Percentiles rank a stretch among this genome's conserved stretches.
Conservation (phyloP, 768 basidiomycete species). For the Pleurotus tuoliensis region DNA sequence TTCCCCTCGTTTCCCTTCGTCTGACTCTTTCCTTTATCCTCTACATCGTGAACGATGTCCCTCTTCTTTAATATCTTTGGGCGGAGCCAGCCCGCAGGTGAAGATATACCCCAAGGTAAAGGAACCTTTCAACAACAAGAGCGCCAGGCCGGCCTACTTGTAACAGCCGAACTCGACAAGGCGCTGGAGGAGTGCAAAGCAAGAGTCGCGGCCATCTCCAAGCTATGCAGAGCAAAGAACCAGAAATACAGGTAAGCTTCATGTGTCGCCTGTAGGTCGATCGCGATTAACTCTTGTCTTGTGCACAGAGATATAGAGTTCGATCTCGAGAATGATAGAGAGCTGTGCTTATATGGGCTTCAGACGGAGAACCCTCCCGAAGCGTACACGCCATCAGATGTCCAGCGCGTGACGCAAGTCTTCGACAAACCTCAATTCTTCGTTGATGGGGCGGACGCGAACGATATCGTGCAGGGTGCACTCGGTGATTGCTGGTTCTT, state of each 20-base stretch:
- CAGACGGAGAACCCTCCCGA: conserved; percentile 1
- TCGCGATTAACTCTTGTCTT: background rate
- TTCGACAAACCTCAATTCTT: conserved; percentile 50
- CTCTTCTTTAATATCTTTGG: background rate
- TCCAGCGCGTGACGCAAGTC: conserved; percentile 46
- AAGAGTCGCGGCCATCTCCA: conserved; percentile 41
- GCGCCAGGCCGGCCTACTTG: conserved; percentile 28
- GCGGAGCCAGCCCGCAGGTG: too few relatives aligned
- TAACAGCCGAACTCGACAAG: conserved; percentile 41
- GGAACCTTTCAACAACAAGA: background rate
- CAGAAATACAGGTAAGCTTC: conserved; percentile 44
- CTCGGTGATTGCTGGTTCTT: conserved; percentile 56
- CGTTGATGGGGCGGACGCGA: conserved; percentile 36
- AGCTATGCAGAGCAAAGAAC: conserved; percentile 42
- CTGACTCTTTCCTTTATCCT: background rate
- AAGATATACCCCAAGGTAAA: background rate
- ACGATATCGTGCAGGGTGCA: conserved; percentile 44
- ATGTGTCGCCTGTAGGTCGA: background rate
- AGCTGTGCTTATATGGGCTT: conserved; percentile 37
- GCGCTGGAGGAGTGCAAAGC: conserved; percentile 42
- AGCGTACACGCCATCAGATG: conserved; percentile 30
- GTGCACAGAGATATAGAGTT: conserved; percentile 50
- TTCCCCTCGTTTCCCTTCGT: background rate
- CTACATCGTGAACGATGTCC: background rate
- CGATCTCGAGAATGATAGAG: conserved; percentile 41